Conservation (phyloP, 768 basidiomycete genomes). For the Coprinopsis sp. region DNA sequence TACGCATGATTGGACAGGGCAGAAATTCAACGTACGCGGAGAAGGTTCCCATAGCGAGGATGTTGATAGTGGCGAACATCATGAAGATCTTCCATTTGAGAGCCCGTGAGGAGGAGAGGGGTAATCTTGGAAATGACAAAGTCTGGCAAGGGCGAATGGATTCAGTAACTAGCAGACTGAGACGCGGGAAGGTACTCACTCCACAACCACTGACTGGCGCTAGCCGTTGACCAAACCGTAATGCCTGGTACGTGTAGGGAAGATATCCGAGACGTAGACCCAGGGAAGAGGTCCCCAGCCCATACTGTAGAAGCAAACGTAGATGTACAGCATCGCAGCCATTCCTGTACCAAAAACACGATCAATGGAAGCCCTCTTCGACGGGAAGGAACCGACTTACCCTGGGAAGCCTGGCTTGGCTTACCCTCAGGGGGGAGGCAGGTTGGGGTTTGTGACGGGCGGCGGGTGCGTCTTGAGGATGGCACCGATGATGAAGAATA, state of each 20-base stretch:
- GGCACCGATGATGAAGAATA: conserved; percentile 83
- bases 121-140: conserved; percentile 72
- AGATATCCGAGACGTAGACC: conserved; percentile 79
- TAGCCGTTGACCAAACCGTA: conserved; percentile 73
- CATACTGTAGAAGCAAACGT: conserved; percentile 85
- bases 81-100: conserved; percentile 74
- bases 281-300: conserved; percentile 62
- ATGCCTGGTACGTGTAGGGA: conserved; percentile 79
- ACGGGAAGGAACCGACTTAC: too few relatives aligned
- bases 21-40: conserved; percentile 42
- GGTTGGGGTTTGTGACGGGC: conserved; percentile 23
- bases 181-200: conserved; percentile 38
- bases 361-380: too few relatives aligned
- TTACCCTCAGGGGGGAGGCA: conserved; percentile 22
- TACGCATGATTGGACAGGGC: neutral
- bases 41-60: conserved; percentile 65
- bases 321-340: conserved; percentile 85
- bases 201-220: conserved; percentile 80
- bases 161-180: conserved; percentile 7
- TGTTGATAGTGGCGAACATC: conserved; percentile 72
- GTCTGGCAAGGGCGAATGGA: conserved; percentile 35
- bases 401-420: too few relatives aligned
- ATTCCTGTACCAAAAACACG: conserved; percentile 72
- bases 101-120: conserved; percentile 52
- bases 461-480: conserved; percentile 77